Evolutionary conservation across 192 early-diverging fungal genomes (phyloP).

Genomic region (Coemansia sp.): DNA sequence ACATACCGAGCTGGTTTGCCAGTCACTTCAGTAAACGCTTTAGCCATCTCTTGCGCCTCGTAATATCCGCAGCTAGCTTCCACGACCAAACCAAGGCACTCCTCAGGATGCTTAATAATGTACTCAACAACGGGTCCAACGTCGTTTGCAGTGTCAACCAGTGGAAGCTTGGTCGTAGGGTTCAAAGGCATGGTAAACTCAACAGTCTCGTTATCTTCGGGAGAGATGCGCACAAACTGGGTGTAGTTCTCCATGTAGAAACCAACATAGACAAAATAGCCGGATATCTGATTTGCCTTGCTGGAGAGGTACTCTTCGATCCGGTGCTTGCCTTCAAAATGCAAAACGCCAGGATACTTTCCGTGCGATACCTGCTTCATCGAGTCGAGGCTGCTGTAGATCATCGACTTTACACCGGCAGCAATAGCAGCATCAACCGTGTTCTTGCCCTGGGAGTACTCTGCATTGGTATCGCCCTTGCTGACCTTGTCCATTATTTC

Average conservation of each 20-base stretch:
- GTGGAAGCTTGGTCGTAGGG: constrained; percentile 22
- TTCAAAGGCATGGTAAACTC: constrained; percentile 33
- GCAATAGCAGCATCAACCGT: constrained; percentile 38
- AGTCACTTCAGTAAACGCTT: constrained; percentile 36
- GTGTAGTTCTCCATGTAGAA: constrained; percentile 44
- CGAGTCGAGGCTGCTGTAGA: constrained; percentile 33
- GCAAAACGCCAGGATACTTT: constrained; percentile 25
- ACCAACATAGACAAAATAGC: constrained; percentile 22
- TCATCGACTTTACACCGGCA: constrained; percentile 18
- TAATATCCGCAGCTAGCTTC: constrained; percentile 34
- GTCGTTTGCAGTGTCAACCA: constrained; percentile 38
- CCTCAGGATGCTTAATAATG: constrained; percentile 30
- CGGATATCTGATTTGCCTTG: constrained; percentile 20
- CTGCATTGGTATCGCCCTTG: constrained; percentile 20
- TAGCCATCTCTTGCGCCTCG: constrained; percentile 32
- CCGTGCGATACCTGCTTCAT: constrained; percentile 22
- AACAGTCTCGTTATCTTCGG: constrained; percentile 30
- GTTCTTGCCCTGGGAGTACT: constrained; percentile 40
- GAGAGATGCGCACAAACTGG: constrained; percentile 24
- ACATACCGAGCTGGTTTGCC: constrained; percentile 35
- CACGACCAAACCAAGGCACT: constrained; percentile 14
- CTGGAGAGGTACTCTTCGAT: constrained; percentile 35
- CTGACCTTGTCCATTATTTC: constrained; percentile 5
- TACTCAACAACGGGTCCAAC: constrained; percentile 31
- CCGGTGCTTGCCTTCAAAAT: constrained; percentile 41